Base-by-base conservation (phyloP, 192 early-diverging fungal species). In the Entomortierella lignicola region DNA sequence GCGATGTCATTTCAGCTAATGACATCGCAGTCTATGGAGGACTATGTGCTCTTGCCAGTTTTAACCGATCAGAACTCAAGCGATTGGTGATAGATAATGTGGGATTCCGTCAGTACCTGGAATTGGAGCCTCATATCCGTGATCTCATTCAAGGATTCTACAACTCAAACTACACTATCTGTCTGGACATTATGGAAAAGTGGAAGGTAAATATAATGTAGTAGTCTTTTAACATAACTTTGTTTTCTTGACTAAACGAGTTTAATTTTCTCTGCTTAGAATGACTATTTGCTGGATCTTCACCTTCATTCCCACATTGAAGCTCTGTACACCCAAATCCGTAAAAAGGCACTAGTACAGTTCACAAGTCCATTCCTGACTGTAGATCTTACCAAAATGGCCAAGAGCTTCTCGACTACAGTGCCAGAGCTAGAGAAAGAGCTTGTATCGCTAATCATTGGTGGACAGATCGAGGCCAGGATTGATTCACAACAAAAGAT, bases 401-500 rank as follows among this genome's bases (percentile, higher is more conserved):
- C 93, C 1, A 60, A 51, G 42, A 86, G 91, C 20, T 95, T 97
- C 80, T 85, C 87, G 26, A 89, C 87, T 0, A 71, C 65, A 7
- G 84, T 95, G 0, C 59, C 83, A 37, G 69, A 81, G 2, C 54
- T 96, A n/a, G 94, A 96, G 73, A 59, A 66, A 10, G 91, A 95
- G 71, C 64, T 95, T 31, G 90, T 87, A 1, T 71, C 56, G 8
- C 70, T 96, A 39, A 95, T 96, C 61, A 83, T 82, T n/a, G 86
- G 89, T 30, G 90, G 91, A 43, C 71, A 90, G 31, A 91, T 96
- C 50, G 71, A 90, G 54, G 94, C 91, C 20, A 68, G 94, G 43
- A 94, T 96, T 61, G 95, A 96, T 73, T 93, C 90, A 65, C 92
- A 95, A 74, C 90, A 92, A 80, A 96, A 96, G 92, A 87, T 94